Base-by-base conservation (phyloP, 257 asterid species). In the Petunia axillaris region DNA sequence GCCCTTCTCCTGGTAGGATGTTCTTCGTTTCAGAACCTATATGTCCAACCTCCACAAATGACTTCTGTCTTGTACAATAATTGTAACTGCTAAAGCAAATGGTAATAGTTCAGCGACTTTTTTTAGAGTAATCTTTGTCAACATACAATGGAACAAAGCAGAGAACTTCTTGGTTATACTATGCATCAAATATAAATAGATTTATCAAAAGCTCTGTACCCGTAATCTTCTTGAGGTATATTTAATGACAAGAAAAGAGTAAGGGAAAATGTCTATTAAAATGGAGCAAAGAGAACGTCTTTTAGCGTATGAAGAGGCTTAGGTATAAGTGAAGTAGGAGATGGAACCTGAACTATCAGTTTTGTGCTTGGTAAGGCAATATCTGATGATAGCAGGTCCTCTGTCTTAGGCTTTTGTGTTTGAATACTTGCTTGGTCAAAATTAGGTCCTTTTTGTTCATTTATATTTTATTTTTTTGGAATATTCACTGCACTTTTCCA, bases 1-100 rank as follows among this genome's bases (percentile, higher is more conserved):
- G 87, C 88, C 81, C 92, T 92, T 81, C 90, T 94, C 89, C 76
- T 94, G 97, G 98, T 94, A 91, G 43, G 90, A 41, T 46, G 40
- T 78, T 63, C 79, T 64, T 59, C 77, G 40, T 41, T 39, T 46
- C 40, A 6, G 25, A 53, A 52, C 13, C 35, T 4, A 59, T 25
- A 13, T 78, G 36, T 70, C 77, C 59, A 70, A 35, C 43, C 48
- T 70, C 43, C 43, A 70, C 6, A 25, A 46, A 46, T 46, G 55
- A 70, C 11, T 70, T 46, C 8, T 46, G 40, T 38, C 25, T 25
- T 25, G 39, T 25, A 46, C 58, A 41, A 25, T 46, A 46, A 2
- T 25, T n/a, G 25, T 8, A 44, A 44, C 76, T 68, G 58, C 58
- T 44, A 44, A 44, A n/a, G 58, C 59, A 46, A 70, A 46, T 70